phyloP scores from a whole-genome alignment of 441 rosid species.

The Daphne laureola region DNA sequence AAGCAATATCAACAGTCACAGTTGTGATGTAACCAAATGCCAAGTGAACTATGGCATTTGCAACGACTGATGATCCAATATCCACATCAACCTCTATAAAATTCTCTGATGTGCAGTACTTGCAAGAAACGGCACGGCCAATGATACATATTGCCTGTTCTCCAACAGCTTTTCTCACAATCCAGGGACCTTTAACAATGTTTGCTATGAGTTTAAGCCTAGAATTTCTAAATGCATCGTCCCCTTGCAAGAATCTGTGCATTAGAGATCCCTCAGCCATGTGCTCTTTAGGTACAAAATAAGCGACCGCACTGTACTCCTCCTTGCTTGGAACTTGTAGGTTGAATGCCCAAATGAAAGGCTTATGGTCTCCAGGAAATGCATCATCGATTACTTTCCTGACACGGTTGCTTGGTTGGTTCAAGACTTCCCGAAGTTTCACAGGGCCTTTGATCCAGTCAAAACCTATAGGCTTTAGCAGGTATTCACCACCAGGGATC shows the following conservation, averaged over 20 bases:
- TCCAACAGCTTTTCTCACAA: constrained; percentile 89
- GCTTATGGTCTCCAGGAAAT: constrained; percentile 51
- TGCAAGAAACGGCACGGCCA: constrained; percentile 77
- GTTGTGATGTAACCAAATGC: constrained; percentile 80
- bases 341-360: constrained; percentile 92
- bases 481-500: constrained; percentile 63
- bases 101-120: constrained; percentile 37
- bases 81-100: constrained; percentile 84
- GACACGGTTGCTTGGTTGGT: constrained; percentile 45
- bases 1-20: constrained; percentile 86
- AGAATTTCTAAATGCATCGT: constrained; percentile 59
- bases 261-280: constrained; percentile 60
- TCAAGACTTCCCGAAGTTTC: constrained; percentile 56
- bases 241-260: constrained; percentile 68
- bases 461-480: constrained; percentile 73
- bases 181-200: constrained; percentile 95
- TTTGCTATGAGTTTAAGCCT: constrained; percentile 87
- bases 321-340: constrained; percentile 88
- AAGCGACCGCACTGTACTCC: constrained; percentile 80
- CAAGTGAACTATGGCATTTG: constrained; percentile 85
- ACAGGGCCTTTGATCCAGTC: constrained; percentile 77
- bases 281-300: constrained; percentile 55
- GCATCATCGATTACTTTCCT: constrained; percentile 47
- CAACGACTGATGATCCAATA: constrained; percentile 94
- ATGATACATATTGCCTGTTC: constrained; percentile 93